Evolutionary conservation across 148 eudicot genomes (phyloP).

Genomic region (Oxyria digyna): DNA sequence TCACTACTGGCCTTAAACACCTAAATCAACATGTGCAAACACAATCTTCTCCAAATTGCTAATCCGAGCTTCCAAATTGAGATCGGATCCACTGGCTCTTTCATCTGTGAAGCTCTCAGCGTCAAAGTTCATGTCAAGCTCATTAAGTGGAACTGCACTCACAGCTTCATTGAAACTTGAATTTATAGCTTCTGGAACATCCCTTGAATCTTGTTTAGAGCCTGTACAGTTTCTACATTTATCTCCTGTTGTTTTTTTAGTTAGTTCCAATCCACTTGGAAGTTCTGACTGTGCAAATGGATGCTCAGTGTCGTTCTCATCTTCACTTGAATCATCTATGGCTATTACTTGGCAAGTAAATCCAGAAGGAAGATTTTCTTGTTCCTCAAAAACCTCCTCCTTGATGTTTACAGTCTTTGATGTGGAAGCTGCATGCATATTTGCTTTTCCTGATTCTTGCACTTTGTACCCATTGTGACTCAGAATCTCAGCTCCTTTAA

Average conservation of each 20-base stretch:
- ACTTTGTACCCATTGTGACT: neutral
- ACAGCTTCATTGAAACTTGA: neutral
- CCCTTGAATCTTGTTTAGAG: neutral
- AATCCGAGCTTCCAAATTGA: neutral
- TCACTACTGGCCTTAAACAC: neutral
- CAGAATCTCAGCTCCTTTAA: neutral
- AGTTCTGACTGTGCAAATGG: neutral
- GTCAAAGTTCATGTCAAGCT: neutral
- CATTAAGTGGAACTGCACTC: neutral
- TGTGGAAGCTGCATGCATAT: neutral
- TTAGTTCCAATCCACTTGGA: neutral
- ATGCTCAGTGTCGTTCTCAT: neutral
- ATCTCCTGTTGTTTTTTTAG: neutral
- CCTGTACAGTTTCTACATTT: neutral
- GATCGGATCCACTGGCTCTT: neutral
- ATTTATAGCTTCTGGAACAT: neutral
- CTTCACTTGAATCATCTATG: neutral
- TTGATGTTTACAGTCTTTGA: slow-evolving; percentile 6
- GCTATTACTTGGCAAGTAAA: slow-evolving; percentile 7
- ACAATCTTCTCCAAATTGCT: slow-evolving; percentile 1
- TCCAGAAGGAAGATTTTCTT: slow-evolving; percentile 20
- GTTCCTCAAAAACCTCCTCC: slow-evolving; percentile 11
- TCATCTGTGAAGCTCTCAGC: neutral
- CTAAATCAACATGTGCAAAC: neutral
- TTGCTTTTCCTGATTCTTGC: neutral